Evolutionary conservation across 139 green algal species (phyloP).

Genomic region (Chlamydomonas sp.): DNA sequence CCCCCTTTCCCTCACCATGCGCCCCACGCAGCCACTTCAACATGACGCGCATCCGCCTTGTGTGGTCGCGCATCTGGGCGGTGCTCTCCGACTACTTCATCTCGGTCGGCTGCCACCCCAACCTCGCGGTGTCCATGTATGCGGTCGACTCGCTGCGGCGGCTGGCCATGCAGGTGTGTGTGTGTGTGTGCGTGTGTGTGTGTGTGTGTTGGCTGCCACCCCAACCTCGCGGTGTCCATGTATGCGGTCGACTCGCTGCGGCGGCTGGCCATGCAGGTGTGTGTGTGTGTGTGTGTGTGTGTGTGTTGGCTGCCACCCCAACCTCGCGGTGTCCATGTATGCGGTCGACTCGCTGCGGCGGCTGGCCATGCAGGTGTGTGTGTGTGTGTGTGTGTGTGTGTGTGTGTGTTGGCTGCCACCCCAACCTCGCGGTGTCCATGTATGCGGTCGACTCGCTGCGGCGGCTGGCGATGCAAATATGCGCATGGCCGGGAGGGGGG

Average conservation of each 20-base stretch:
- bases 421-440: too few relatives aligned
- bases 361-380: conserved; percentile 71
- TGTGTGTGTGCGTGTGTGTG: too few relatives aligned
- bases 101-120: conserved; percentile 62
- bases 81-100: conserved; percentile 93
- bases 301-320: conserved; percentile 65
- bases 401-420: too few relatives aligned
- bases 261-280: conserved; percentile 65
- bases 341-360: conserved; percentile 42
- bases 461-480: too few relatives aligned
- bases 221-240: conserved; percentile 80
- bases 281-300: too few relatives aligned
- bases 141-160: conserved; percentile 46
- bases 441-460: too few relatives aligned
- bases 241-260: conserved; percentile 60
- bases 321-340: conserved; percentile 87
- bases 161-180: conserved; percentile 55
- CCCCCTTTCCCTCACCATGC: too few relatives aligned
- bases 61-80: conserved; percentile 93
- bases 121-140: conserved; percentile 86
- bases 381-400: too few relatives aligned
- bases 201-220: conserved; percentile 65
- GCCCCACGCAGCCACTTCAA: too few relatives aligned
- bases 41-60: conserved; percentile 91
- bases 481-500: too few relatives aligned